A percentile compares a stretch with the other conserved stretches of the same genome.
Conservation (phyloP, 73 alveolate species). For the Tetrahymena borealis region DNA sequence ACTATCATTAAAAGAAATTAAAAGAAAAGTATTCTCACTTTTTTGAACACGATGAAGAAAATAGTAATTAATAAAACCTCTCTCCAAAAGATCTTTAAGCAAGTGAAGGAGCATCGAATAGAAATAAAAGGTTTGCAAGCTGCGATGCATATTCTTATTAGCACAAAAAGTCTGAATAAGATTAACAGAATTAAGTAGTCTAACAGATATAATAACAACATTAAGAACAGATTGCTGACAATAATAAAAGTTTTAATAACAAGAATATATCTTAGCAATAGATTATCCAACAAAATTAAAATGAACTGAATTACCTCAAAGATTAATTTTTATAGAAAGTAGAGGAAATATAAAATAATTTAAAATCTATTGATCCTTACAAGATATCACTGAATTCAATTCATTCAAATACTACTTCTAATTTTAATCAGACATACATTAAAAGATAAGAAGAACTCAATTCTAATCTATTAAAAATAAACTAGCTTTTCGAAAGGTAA, state of each 20-base stretch:
- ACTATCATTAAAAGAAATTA: not conserved
- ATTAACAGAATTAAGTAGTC: not conserved
- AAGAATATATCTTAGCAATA: not conserved
- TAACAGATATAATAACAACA: not conserved
- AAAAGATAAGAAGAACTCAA: not conserved
- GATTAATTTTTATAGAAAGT: not conserved
- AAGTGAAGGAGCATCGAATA: not conserved
- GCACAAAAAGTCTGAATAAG: not conserved
- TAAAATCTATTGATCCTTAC: not conserved
- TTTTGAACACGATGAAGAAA: not conserved
- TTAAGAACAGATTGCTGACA: not conserved
- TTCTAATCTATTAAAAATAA: not conserved
- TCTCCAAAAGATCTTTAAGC: not conserved
- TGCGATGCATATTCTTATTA: not conserved
- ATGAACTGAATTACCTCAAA: not conserved
- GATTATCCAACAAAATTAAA: not conserved
- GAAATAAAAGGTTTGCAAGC: not conserved
- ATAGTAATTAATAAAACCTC: not conserved
- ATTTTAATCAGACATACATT: not conserved
- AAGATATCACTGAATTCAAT: not conserved
- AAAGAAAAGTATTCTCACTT: not conserved
- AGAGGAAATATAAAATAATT: not conserved
- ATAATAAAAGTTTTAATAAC: not conserved
- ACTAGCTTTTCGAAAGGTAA: not conserved
- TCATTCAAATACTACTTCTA: not conserved